Percentiles rank a stretch among this genome's conserved stretches.
Conservation (phyloP, 805 yeast species). For the Brettanomyces sp. region DNA sequence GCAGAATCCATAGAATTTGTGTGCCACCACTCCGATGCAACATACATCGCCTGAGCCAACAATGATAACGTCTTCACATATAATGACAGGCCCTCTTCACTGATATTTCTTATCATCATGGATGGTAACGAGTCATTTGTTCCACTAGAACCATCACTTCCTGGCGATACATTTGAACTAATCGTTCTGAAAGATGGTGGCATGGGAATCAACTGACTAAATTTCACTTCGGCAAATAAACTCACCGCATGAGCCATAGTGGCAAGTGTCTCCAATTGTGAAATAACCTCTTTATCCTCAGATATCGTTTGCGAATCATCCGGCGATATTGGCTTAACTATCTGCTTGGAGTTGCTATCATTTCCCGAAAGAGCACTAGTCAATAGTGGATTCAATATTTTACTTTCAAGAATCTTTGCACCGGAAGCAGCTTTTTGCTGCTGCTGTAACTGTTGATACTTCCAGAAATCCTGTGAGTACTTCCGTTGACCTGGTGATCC, state of each 20-base stretch:
- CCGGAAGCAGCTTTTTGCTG: not conserved
- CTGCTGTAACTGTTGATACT: constrained; percentile 3
- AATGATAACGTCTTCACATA: constrained; percentile 79
- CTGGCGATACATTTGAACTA: not conserved
- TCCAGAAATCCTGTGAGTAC: not conserved
- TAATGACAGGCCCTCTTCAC: constrained; percentile 80
- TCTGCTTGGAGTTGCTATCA: constrained; percentile 6
- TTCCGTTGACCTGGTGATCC: constrained; percentile 1
- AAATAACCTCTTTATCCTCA: constrained; percentile 30
- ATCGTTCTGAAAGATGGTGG: constrained; percentile 38
- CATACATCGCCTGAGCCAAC: constrained; percentile 76
- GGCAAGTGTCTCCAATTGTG: constrained; percentile 60
- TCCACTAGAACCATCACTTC: not conserved
- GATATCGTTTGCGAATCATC: not conserved
- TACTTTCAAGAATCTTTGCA: constrained; percentile 21
- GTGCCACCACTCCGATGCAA: constrained; percentile 89
- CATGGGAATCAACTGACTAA: constrained; percentile 71
- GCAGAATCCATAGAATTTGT: constrained; percentile 25
- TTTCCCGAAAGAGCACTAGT: constrained; percentile 5
- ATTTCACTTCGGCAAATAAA: constrained; percentile 85
- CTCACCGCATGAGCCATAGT: constrained; percentile 87
- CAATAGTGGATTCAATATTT: constrained; percentile 1
- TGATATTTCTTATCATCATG: constrained; percentile 43
- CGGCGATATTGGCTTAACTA: constrained; percentile 1
- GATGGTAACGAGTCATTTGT: constrained; percentile 40